Conservation (phyloP, 352 stramenopile genomes). For the Phytopythium delawarense region DNA sequence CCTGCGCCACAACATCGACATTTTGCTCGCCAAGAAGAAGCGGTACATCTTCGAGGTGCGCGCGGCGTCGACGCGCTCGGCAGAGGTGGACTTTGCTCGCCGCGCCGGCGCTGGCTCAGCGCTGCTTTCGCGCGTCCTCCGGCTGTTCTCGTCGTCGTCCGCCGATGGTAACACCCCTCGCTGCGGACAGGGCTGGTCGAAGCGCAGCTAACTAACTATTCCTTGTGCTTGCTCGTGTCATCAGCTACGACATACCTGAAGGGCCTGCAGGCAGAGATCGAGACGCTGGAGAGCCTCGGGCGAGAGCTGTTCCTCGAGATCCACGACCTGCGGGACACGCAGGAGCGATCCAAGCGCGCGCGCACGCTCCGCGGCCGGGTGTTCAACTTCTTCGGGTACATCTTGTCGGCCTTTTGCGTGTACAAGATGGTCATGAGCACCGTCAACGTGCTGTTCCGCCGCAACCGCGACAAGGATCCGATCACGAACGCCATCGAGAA, state of each 20-base stretch:
- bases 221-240: background rate
- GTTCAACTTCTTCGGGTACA: conserved; percentile 81
- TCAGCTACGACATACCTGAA: conserved; percentile 58
- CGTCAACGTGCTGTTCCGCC: conserved; percentile 72
- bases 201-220: background rate
- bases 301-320: conserved; percentile 81
- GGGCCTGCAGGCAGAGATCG: conserved; percentile 60
- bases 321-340: conserved; percentile 72
- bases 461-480: conserved; percentile 79
- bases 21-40: conserved; percentile 84
- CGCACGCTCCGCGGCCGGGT: conserved; percentile 60
- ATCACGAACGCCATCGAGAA: conserved; percentile 82
- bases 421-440: conserved; percentile 89
- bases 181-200: background rate
- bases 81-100: conserved; percentile 7
- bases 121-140: conserved; percentile 28
- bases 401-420: conserved; percentile 73
- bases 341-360: conserved; percentile 49
- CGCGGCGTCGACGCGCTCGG: conserved; percentile 18
- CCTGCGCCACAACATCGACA: conserved; percentile 77
- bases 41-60: conserved; percentile 46
- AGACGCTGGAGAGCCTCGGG: conserved; percentile 71
- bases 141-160: conserved; percentile 25
- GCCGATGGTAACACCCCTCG: conserved; percentile 7
- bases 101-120: conserved; percentile 21